These are phyloP conservation scores for Coemansia sp. DNA, from an alignment of 192 early-diverging fungal species.

Conservation along the genomic window DNA sequence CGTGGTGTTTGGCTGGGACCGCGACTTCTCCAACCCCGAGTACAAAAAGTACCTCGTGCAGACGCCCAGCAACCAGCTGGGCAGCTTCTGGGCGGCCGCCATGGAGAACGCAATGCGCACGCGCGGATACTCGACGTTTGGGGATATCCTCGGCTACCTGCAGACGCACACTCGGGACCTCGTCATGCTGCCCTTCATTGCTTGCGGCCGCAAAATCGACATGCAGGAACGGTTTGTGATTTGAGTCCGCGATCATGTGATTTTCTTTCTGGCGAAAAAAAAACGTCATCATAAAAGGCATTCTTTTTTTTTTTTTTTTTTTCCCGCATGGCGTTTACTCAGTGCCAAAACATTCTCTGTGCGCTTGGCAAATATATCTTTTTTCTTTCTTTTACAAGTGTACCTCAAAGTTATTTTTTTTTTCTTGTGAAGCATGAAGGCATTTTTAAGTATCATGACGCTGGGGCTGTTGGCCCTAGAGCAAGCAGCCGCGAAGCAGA, in stretches of 20 bases:
- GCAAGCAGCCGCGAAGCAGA: conserved; percentile 26
- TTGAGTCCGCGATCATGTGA: conserved; percentile 5
- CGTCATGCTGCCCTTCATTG: conserved; percentile 52
- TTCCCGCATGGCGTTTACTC: background rate
- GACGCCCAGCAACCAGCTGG: conserved; percentile 57
- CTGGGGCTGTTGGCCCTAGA: conserved; percentile 31
- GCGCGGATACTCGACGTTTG: conserved; percentile 42
- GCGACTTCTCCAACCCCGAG: conserved; percentile 69
- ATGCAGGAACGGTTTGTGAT: conserved; percentile 51
- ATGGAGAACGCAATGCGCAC: conserved; percentile 53
- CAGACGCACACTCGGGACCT: conserved; percentile 26
- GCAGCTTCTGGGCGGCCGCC: conserved; percentile 68
- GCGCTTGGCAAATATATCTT: too few relatives aligned
- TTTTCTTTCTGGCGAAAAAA: too few relatives aligned
- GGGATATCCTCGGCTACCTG: conserved; percentile 53
- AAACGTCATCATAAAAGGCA: too few relatives aligned
- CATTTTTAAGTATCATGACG: conserved; percentile 28
- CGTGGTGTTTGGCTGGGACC: conserved; percentile 65
- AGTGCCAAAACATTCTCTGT: background rate
- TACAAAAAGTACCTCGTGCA: conserved; percentile 69
- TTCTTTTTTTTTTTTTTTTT: background rate
- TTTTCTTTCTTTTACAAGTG: conserved; percentile 4
- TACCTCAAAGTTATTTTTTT: conserved; percentile 10
- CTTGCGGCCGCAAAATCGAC: conserved; percentile 46
- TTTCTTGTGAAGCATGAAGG: conserved; percentile 27